phyloP scores from a whole-genome alignment of 2,329 filamentous ascomycete species.

The Calonectria honghensis region DNA sequence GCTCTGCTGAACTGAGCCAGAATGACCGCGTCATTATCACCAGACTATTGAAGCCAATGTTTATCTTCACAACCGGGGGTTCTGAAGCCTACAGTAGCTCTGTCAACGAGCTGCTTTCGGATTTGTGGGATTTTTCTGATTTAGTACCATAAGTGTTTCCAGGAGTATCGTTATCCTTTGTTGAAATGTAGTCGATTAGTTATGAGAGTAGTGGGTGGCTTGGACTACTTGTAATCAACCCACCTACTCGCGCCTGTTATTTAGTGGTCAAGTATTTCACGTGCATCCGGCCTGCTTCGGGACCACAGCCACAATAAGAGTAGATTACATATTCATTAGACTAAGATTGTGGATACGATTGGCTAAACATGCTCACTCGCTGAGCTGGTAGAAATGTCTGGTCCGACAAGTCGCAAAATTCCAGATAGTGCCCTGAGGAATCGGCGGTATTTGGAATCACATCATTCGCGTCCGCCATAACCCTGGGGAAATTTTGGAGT shows the following conservation, averaged over 20 bases:
- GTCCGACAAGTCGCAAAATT: conserved; percentile 31
- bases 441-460: neutral
- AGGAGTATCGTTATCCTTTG: too few relatives aligned
- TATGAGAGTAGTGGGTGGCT: too few relatives aligned
- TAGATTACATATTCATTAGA: neutral
- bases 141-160: too few relatives aligned
- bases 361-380: conserved; percentile 29
- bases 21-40: neutral
- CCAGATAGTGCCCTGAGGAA: neutral
- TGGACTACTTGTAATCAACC: too few relatives aligned
- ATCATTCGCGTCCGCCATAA: neutral
- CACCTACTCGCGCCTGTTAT: too few relatives aligned
- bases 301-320: too few relatives aligned
- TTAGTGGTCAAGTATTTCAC: too few relatives aligned
- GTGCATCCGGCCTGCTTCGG: too few relatives aligned
- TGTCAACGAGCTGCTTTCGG: neutral
- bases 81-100: neutral
- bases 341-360: conserved; percentile 2
- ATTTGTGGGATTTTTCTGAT: neutral
- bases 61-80: neutral
- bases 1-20: neutral
- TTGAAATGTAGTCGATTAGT: too few relatives aligned
- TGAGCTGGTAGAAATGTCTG: conserved; percentile 25
- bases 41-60: neutral
- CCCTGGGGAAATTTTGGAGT: conserved; percentile 3